Conservation (phyloP, 768 basidiomycete genomes). For the Serpula lacrymans region DNA sequence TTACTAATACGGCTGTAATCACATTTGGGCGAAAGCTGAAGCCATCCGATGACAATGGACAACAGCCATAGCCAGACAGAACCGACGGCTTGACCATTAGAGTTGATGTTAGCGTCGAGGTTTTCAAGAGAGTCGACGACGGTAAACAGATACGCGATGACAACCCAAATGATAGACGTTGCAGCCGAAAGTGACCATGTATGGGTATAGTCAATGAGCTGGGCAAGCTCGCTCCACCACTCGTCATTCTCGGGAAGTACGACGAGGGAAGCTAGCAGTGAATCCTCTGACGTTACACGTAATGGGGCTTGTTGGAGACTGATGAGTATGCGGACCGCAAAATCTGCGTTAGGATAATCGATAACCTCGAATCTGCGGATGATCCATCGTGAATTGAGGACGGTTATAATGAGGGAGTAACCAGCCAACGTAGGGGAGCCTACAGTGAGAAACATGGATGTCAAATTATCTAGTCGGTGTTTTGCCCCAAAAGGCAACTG, state of each 20-base stretch:
- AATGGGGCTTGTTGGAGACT: constrained; percentile 43
- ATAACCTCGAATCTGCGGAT: constrained; percentile 25
- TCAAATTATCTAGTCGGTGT: constrained; percentile 39
- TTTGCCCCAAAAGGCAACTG: constrained; percentile 47
- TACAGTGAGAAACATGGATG: constrained; percentile 39
- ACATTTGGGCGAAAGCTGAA: constrained; percentile 39
- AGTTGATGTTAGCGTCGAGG: constrained; percentile 18
- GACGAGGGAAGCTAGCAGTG: constrained; percentile 37
- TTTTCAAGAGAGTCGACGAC: constrained; percentile 26
- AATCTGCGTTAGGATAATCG: neutral
- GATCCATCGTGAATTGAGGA: constrained; percentile 45
- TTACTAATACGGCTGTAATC: constrained; percentile 27
- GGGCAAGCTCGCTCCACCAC: constrained; percentile 37
- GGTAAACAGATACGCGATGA: constrained; percentile 41
- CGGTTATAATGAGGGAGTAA: constrained; percentile 42
- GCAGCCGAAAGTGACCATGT: constrained; percentile 40
- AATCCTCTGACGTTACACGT: constrained; percentile 20
- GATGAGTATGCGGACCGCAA: constrained; percentile 32
- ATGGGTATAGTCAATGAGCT: constrained; percentile 34
- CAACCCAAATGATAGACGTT: constrained; percentile 40
- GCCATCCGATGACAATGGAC: constrained; percentile 38
- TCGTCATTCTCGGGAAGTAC: constrained; percentile 39
- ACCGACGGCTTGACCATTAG: constrained; percentile 36
- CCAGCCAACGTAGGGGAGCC: constrained; percentile 44
- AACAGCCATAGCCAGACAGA: constrained; percentile 44